Base-by-base conservation (phyloP, 2,329 filamentous ascomycete genomes). In the Taxawa tesnikishii region DNA sequence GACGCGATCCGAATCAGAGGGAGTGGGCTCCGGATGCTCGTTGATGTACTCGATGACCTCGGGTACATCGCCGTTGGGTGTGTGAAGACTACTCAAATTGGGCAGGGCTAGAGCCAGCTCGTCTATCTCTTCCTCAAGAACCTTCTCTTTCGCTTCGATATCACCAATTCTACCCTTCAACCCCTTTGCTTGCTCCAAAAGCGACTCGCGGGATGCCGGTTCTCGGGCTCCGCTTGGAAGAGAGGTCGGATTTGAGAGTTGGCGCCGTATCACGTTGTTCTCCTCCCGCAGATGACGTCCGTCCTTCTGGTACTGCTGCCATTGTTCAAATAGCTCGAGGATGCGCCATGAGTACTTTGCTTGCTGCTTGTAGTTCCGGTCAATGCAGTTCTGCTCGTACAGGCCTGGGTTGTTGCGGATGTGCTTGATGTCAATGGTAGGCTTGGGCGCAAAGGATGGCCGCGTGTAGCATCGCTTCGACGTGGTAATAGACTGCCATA, bases 391-490 rank as follows among this genome's bases (percentile, higher is more conserved):
- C 43, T 79, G 67, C 45, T 80, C 71, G 63, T 94, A 82, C 11
- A 92, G 68, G 10, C 78, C 73, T 11, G 81, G 74, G 56, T 92
- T 82, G 49, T 84, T 72, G 36, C 87, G 85, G 54, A 98, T 94
- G 60, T 90, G 79, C 55, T 83, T 88, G 51, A 93, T 70, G 60
- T 94, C 81, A 43, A 92, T 70, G 28, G 70, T 70, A 15, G 83
- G 74, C 53, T 83, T 88, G 8, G 84, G 85, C 10, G 83, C 85
- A 32, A 71, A 77, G 2, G 79, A 66, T 4, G 81, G 80, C 24
- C 77, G 68, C 3, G 58, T 58, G 39, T 60, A 65, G 14, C 21
- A n/a, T 10, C 45, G 37, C 9, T 16, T n/a, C 10, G 17, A 21
- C 9, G 29, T 14, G 18, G 19, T 7, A 8, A 34, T 23, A 12